Evolutionary conservation across 1,284 basidiomycete genomes (phyloP).

Genomic region (Tilletia horrida): DNA sequence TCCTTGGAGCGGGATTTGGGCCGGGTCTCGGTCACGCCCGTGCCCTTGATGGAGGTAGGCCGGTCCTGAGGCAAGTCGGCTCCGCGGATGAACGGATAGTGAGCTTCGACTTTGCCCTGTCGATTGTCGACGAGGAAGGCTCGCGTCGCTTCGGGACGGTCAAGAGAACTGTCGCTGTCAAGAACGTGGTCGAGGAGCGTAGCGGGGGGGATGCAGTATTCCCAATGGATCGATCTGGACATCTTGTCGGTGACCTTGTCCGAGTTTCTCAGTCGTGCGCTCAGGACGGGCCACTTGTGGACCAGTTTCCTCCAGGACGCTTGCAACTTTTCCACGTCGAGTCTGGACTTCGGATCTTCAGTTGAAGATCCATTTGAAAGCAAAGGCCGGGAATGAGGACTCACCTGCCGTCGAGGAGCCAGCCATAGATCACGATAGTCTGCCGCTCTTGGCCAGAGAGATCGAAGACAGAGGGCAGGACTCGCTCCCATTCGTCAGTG

Average conservation of each 20-base stretch:
- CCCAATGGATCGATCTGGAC: background rate
- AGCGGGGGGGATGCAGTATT: background rate
- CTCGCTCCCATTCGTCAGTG: background rate
- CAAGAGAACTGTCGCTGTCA: background rate
- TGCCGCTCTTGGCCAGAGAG: slow-evolving; percentile 8
- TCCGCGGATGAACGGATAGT: background rate
- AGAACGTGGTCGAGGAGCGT: background rate
- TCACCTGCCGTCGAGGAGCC: slow-evolving; percentile 6
- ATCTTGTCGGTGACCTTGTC: background rate
- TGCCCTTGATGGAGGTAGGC: background rate
- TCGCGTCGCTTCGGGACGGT: background rate
- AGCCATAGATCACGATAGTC: background rate
- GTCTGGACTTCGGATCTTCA: background rate
- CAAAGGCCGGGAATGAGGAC: too few relatives aligned
- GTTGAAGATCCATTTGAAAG: too few relatives aligned
- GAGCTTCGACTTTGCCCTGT: background rate
- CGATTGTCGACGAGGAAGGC: background rate
- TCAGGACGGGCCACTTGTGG: slow-evolving; percentile 1
- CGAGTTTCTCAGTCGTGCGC: background rate
- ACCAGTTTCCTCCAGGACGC: slow-evolving; percentile 1
- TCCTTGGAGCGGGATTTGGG: background rate
- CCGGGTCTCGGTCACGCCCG: background rate
- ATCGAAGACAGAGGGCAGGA: background rate
- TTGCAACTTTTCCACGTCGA: background rate
- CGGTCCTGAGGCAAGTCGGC: background rate